These are phyloP conservation scores for Nigrospora sphaerica DNA, from an alignment of 2,329 filamentous ascomycete species.

Conservation along the genomic window DNA sequence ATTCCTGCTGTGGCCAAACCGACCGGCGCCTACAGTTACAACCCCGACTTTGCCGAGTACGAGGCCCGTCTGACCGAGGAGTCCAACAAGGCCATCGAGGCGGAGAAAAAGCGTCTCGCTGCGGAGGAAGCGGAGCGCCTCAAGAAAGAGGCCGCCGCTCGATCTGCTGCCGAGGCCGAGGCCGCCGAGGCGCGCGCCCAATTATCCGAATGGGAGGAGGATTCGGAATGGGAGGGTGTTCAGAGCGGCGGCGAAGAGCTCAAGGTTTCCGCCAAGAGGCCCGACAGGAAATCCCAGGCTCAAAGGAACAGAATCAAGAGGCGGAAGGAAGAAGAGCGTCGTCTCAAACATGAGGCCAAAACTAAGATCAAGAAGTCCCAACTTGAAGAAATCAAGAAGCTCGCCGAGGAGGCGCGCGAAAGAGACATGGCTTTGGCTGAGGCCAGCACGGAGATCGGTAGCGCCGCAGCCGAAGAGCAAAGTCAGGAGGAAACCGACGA, in stretches of 20 bases:
- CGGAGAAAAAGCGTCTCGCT: conserved; percentile 67
- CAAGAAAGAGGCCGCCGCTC: conserved; percentile 59
- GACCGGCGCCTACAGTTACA: conserved; percentile 82
- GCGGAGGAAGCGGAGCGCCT: conserved; percentile 60
- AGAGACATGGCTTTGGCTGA: conserved; percentile 44
- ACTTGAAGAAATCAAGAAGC: conserved; percentile 61
- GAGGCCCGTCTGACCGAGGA: conserved; percentile 67
- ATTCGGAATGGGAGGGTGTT: conserved; percentile 85
- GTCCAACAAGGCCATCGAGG: conserved; percentile 70
- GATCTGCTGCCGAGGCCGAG: conserved; percentile 67
- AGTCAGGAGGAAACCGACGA: conserved; percentile 55
- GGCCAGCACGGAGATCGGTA: conserved; percentile 14
- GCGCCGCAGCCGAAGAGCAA: conserved; percentile 25
- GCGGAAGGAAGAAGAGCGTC: conserved; percentile 78
- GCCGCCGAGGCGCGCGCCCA: conserved; percentile 62
- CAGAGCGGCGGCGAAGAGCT: conserved; percentile 74
- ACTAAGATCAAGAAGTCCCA: conserved; percentile 69
- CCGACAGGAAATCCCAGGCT: conserved; percentile 75
- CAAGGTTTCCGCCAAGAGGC: conserved; percentile 60
- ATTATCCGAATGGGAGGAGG: conserved; percentile 70
- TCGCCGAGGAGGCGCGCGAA: conserved; percentile 55
- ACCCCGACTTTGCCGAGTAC: conserved; percentile 83
- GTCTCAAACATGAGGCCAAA: conserved; percentile 66
- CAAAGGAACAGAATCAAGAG: conserved; percentile 85
- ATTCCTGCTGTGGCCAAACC: conserved; percentile 75